Evolutionary conservation across 2,329 filamentous ascomycete genomes (phyloP).

Genomic region (Botryotinia globosa): DNA sequence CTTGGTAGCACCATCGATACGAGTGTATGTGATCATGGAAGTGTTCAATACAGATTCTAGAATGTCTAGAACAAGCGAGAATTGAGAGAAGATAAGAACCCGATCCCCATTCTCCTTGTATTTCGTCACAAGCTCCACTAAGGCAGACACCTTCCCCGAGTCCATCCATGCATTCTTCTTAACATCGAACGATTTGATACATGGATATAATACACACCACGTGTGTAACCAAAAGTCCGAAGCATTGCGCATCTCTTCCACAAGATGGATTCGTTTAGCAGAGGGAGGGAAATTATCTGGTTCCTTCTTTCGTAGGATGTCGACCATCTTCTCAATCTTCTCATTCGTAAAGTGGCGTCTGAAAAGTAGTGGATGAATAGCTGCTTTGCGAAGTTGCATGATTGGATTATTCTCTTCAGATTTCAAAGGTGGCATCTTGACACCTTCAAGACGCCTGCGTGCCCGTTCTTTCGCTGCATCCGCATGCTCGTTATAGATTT

Average conservation of each 20-base stretch:
- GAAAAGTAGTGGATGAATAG: slow-evolving; percentile 88
- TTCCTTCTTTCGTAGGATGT: slow-evolving; percentile 70
- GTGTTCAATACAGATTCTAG: slow-evolving; percentile 77
- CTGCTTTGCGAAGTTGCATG: slow-evolving; percentile 88
- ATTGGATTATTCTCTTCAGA: slow-evolving; percentile 68
- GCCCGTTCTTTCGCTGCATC: slow-evolving; percentile 59
- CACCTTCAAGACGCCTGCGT: slow-evolving; percentile 53
- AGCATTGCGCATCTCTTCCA: slow-evolving; percentile 54
- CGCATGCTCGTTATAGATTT: slow-evolving; percentile 71
- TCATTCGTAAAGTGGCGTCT: slow-evolving; percentile 75
- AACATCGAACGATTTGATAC: slow-evolving; percentile 55
- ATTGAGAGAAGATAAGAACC: slow-evolving; percentile 88
- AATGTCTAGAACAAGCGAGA: slow-evolving; percentile 87
- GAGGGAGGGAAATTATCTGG: slow-evolving; percentile 50
- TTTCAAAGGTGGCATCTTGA: slow-evolving; percentile 45
- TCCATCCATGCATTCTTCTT: slow-evolving; percentile 54
- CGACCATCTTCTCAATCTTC: slow-evolving; percentile 72
- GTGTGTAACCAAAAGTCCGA: slow-evolving; percentile 65
- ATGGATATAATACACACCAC: slow-evolving; percentile 59
- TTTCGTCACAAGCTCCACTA: slow-evolving; percentile 68
- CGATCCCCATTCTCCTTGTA: slow-evolving; percentile 82
- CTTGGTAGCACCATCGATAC: slow-evolving; percentile 81
- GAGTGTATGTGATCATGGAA: slow-evolving; percentile 70
- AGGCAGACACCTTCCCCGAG: slow-evolving; percentile 80
- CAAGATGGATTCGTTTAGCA: slow-evolving; percentile 49